Evolutionary conservation across 2,329 filamentous ascomycete species (phyloP), one percentile per base, ranked within the genome.

Genomic region (Colletotrichum sp.): DNA sequence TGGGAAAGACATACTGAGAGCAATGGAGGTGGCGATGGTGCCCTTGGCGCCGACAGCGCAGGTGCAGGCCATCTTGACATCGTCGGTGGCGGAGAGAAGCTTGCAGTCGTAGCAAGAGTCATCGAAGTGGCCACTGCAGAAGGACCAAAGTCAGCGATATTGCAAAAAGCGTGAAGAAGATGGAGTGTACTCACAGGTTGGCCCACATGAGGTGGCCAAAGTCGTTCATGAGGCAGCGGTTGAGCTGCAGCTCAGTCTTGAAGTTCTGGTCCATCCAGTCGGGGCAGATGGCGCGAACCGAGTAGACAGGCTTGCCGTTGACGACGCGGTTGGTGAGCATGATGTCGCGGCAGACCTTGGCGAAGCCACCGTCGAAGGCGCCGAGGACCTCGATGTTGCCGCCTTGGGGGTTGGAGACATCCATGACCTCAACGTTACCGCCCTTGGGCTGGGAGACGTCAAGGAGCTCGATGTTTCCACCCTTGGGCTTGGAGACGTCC

Each of bases 171-270:
- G 32, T n/a, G n/a, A n/a, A n/a, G n/a, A n/a, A n/a, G 1, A 12
- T 5, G 32, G 18, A 9, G 10, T 64, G 27, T 22, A 18, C 64
- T 52, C 30, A 72, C 70, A 74, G 56, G 36, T 71, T 52, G 58
- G 72, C 70, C 68, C 71, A 74, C 32, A 43, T 66, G 55, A 71
- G 36, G 15, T 74, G 43, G 30, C 77, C 77, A 18, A 67, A 67
- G 28, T 70, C 61, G 25, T 77, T 77, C 65, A 62, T 62, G 43
- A 77, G 36, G 62, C 77, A 77, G 43, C 60, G 69, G 61, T 77
- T 72, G 48, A 75, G 77, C 52, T 77, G 73, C 25, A 74, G 58
- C 6, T 39, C 43, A 9, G 73, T 70, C 43, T 76, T 61, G 22
- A 64, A 71, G 15, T 60, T 65, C 5, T 60, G 48, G 22, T 68